A percentile compares a stretch with the other conserved stretches of the same genome.
Evolutionary conservation across 805 yeast species (phyloP).

Genomic region (Kodamaea lidongshanica): DNA sequence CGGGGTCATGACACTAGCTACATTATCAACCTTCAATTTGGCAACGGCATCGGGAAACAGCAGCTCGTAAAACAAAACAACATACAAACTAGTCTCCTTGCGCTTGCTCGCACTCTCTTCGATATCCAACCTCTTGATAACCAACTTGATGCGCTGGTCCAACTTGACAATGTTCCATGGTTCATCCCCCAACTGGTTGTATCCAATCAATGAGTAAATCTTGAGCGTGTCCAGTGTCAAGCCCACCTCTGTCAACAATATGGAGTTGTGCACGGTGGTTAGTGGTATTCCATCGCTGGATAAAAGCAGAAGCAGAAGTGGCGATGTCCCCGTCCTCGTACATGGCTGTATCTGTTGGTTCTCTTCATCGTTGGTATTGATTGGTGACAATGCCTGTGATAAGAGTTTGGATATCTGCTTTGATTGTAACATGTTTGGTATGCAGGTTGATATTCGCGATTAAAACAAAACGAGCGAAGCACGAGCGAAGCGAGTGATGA

Average conservation of each 20-base stretch:
- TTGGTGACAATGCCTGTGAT: slow-evolving; percentile 25
- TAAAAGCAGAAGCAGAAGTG: slow-evolving; percentile 29
- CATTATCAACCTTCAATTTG: slow-evolving; percentile 30
- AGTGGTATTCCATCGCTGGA: slow-evolving; percentile 35
- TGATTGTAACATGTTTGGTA: slow-evolving; percentile 33
- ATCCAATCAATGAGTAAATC: slow-evolving; percentile 31
- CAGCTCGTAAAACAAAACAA: slow-evolving; percentile 27
- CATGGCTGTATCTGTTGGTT: slow-evolving; percentile 4
- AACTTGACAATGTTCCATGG: slow-evolving; percentile 27
- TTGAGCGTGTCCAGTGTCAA: slow-evolving; percentile 25
- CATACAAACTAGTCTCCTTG: slow-evolving; percentile 14
- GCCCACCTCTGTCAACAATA: slow-evolving; percentile 9
- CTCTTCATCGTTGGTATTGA: slow-evolving; percentile 2
- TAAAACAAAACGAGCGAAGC: no score
- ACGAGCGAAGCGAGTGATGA: no score
- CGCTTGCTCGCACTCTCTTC: slow-evolving; percentile 4
- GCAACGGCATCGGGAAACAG: slow-evolving; percentile 28
- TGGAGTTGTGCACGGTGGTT: slow-evolving; percentile 28
- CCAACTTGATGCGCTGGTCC: slow-evolving; percentile 23
- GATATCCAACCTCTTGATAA: slow-evolving; percentile 18
- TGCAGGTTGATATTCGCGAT: no score
- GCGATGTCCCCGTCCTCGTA: slow-evolving; percentile 13
- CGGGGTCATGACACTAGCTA: slow-evolving; percentile 21
- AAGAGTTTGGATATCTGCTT: slow-evolving; percentile 32
- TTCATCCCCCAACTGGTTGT: slow-evolving; percentile 18